These are phyloP conservation scores for Hylodesmum podocarpum DNA, from an alignment of 306 rosid species.

Conservation along the genomic window DNA sequence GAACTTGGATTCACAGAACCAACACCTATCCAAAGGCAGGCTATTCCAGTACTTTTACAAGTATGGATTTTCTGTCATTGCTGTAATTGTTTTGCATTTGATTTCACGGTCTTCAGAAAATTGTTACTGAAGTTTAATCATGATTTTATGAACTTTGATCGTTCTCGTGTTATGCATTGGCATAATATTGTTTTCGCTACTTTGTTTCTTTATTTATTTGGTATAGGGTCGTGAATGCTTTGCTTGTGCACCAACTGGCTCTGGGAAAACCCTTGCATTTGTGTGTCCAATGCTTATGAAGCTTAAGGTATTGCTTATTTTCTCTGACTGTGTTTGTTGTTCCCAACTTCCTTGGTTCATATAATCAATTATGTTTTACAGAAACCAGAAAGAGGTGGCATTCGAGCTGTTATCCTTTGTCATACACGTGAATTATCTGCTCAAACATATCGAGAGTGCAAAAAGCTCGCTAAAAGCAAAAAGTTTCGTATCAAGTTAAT, in stretches of 20 bases:
- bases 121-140: not conserved
- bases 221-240: constrained; percentile 86
- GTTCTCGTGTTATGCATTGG: not conserved
- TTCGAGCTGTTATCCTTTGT: constrained; percentile 85
- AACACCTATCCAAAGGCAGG: constrained; percentile 97
- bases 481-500: constrained; percentile 64
- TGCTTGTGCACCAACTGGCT: constrained; percentile 98
- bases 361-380: constrained; percentile 38
- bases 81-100: constrained; percentile 9
- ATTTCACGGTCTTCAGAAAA: not conserved
- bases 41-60: constrained; percentile 86
- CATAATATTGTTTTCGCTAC: not conserved
- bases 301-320: constrained; percentile 63
- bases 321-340: constrained; percentile 10
- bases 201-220: not conserved
- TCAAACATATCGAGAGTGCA: constrained; percentile 91
- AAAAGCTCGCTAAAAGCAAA: constrained; percentile 70
- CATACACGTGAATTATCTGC: constrained; percentile 86
- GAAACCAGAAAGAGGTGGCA: constrained; percentile 58
- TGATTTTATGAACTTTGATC: not conserved
- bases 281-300: constrained; percentile 90
- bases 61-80: constrained; percentile 53
- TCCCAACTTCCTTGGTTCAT: constrained; percentile 4
- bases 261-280: constrained; percentile 94
- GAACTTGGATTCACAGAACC: constrained; percentile 86